phyloP scores from a whole-genome alignment of 2,329 filamentous ascomycete species.

The Ophiognomonia clavigignenti-juglandacearum region DNA sequence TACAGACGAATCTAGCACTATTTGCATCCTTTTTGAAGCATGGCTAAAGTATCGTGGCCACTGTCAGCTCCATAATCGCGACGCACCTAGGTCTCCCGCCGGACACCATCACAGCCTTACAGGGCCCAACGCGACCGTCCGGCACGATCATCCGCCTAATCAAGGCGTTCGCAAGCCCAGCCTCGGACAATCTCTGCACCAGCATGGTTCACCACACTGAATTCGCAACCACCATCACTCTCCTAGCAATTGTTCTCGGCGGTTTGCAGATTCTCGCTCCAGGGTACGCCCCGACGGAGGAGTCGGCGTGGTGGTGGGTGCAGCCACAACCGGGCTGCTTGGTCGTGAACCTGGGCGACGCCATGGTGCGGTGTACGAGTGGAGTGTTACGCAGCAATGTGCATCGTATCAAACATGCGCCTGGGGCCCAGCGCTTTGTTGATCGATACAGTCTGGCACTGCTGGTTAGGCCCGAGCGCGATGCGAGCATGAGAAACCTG shows the following conservation, averaged over 20 bases:
- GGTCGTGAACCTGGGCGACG: conserved; percentile 20
- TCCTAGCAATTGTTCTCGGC: conserved; percentile 30
- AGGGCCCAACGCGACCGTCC: conserved; percentile 21
- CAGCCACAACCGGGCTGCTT: conserved; percentile 20
- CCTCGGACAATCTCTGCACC: conserved; percentile 17
- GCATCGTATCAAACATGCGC: conserved; percentile 18
- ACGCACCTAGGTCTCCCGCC: conserved; percentile 22
- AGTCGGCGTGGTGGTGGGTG: conserved; percentile 20
- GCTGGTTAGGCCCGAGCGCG: conserved; percentile 4
- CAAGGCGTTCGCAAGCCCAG: conserved; percentile 17
- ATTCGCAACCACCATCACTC: conserved; percentile 31
- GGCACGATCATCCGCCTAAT: conserved; percentile 20
- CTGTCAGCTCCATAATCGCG: conserved; percentile 20
- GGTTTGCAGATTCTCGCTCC: conserved; percentile 30
- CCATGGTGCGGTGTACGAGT: conserved; percentile 21
- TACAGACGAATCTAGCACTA: conserved; percentile 7
- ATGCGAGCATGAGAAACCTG: conserved; percentile 2
- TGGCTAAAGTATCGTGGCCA: conserved; percentile 16
- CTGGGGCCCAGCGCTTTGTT: neutral
- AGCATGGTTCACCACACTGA: conserved; percentile 30
- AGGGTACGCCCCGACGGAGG: conserved; percentile 11
- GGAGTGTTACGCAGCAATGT: conserved; percentile 22
- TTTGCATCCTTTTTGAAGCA: conserved; percentile 15
- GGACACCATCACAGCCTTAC: conserved; percentile 22
- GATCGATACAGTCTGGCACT: conserved; percentile 6